These are phyloP conservation scores for Saccharomyces hybrid DNA, from an alignment of 1,139 yeast species.

Conservation along the genomic window DNA sequence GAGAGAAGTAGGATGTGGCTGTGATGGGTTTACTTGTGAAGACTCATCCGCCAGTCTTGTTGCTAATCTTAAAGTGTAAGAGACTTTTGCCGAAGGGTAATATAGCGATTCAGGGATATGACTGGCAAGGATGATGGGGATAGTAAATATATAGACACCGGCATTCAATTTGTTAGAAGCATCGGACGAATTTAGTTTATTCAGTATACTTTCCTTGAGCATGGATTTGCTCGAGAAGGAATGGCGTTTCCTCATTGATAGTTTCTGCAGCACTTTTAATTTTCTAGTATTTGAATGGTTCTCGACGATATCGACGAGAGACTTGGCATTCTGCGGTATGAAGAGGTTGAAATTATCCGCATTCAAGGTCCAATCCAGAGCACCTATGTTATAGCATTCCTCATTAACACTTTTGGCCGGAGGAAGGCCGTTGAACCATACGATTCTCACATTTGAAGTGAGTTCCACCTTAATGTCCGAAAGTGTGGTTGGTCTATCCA, in stretches of 20 bases:
- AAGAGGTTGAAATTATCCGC: slow-evolving; percentile 41
- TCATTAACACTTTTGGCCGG: slow-evolving; percentile 33
- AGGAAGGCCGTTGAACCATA: slow-evolving; percentile 50
- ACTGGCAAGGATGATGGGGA: slow-evolving; percentile 62
- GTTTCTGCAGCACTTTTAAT: slow-evolving; percentile 14
- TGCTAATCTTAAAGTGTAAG: slow-evolving; percentile 12
- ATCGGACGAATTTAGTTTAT: background rate
- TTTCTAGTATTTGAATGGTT: slow-evolving; percentile 9
- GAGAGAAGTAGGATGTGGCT: background rate
- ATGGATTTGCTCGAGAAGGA: background rate
- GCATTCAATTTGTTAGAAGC: slow-evolving; percentile 25
- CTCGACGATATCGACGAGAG: slow-evolving; percentile 13
- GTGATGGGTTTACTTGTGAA: no score
- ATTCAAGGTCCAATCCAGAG: slow-evolving; percentile 39
- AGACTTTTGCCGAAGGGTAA: slow-evolving; percentile 37
- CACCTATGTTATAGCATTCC: slow-evolving; percentile 43
- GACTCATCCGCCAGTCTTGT: slow-evolving; percentile 1
- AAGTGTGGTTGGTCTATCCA: slow-evolving; percentile 22
- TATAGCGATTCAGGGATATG: slow-evolving; percentile 58
- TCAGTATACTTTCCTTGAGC: background rate
- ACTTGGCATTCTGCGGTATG: slow-evolving; percentile 25
- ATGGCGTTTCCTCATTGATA: slow-evolving; percentile 2
- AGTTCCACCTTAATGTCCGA: slow-evolving; percentile 25
- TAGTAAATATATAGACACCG: slow-evolving; percentile 66
- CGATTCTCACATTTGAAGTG: slow-evolving; percentile 30